Evolutionary conservation across 192 early-diverging fungal species (phyloP).

Genomic region (Entomortierella beljakovae): DNA sequence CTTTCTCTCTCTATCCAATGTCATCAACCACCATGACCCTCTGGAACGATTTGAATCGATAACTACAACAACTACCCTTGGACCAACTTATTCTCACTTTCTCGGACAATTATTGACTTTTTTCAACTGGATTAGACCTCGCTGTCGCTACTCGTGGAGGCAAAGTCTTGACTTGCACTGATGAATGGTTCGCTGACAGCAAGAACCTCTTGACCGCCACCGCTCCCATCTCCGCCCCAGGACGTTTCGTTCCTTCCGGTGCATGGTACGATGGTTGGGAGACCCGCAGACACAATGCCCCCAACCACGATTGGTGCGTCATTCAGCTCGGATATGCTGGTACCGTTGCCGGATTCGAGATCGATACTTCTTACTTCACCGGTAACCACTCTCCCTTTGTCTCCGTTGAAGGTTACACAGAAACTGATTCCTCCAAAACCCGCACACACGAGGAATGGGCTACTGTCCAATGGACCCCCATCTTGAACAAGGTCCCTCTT

Average conservation of each 20-base stretch:
- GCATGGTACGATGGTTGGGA: slow-evolving; percentile 95
- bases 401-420: slow-evolving; percentile 78
- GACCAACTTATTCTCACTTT: neutral
- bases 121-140: slow-evolving; percentile 66
- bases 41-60: too few species aligned
- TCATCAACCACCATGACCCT: neutral
- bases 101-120: neutral
- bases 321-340: slow-evolving; percentile 91
- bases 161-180: slow-evolving; percentile 82
- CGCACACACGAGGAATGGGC: slow-evolving; percentile 55
- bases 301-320: slow-evolving; percentile 84
- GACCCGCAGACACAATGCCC: slow-evolving; percentile 86
- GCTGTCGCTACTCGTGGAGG: slow-evolving; percentile 79
- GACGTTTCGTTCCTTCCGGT: slow-evolving; percentile 71
- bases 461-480: slow-evolving; percentile 46
- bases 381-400: slow-evolving; percentile 92
- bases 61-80: neutral
- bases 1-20: neutral
- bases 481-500: slow-evolving; percentile 81
- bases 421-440: slow-evolving; percentile 18
- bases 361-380: slow-evolving; percentile 94
- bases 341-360: slow-evolving; percentile 81
- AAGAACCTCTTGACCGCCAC: slow-evolving; percentile 80
- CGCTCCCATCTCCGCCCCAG: slow-evolving; percentile 73
- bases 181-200: slow-evolving; percentile 94